Conservation (phyloP, 345 rosid genomes). For the Eucalyptus sp. region DNA sequence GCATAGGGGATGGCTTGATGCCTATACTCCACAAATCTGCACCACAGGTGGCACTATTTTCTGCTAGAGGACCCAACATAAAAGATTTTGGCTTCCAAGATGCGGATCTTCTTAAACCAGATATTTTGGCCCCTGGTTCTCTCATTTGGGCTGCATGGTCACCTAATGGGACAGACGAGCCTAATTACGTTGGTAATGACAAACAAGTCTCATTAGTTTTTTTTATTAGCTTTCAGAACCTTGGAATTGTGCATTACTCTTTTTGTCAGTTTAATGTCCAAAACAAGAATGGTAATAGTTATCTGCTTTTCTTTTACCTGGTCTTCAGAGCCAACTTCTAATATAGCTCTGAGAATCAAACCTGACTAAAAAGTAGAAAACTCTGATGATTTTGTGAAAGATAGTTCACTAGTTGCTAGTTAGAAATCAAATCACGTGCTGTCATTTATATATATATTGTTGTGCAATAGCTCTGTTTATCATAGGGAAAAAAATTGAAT, state of each 20-base stretch:
- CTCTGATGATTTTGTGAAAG: neutral
- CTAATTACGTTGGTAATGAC: conserved; percentile 69
- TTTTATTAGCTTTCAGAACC: neutral
- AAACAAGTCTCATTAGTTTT: neutral
- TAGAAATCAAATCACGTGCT: neutral
- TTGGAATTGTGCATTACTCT: neutral
- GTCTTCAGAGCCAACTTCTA: neutral
- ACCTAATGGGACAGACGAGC: conserved; percentile 92
- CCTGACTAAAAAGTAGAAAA: neutral
- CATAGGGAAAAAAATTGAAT: neutral
- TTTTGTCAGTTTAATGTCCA: neutral
- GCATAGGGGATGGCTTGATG: conserved; percentile 89
- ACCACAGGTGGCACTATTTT: conserved; percentile 92
- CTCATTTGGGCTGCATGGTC: conserved; percentile 99
- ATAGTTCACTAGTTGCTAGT: neutral
- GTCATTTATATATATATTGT: neutral
- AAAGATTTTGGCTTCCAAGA: conserved; percentile 92
- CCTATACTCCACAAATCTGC: conserved; percentile 96
- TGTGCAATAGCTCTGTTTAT: neutral
- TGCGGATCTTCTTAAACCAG: conserved; percentile 99
- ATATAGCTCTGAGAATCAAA: neutral
- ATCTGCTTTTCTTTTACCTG: neutral
- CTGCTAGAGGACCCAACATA: conserved; percentile 94
- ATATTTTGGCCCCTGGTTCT: conserved; percentile 94
- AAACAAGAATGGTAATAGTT: neutral